A percentile compares a stretch with the other conserved stretches of the same genome.
These are phyloP conservation scores for Cercospora berteroae DNA, from an alignment of 2,329 filamentous ascomycete species.

Conservation along the genomic window DNA sequence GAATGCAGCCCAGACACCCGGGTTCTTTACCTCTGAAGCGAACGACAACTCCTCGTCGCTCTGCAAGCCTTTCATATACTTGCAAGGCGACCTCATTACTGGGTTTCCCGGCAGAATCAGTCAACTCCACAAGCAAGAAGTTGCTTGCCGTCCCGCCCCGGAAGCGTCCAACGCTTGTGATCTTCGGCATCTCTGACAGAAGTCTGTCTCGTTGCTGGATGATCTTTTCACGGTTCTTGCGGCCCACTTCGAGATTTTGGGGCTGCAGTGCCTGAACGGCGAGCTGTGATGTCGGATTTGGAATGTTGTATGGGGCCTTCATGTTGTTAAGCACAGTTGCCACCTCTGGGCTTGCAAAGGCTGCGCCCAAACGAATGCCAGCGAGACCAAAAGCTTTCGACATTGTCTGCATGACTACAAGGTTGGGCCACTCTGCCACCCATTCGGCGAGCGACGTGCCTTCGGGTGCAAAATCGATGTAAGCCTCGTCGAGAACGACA, in stretches of 20 bases:
- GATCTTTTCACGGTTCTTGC: slow-evolving; percentile 65
- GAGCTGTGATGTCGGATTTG: slow-evolving; percentile 79
- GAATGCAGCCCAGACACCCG: slow-evolving; percentile 82
- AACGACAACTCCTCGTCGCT: slow-evolving; percentile 85
- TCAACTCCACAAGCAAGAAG: slow-evolving; percentile 86
- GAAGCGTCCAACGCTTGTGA: slow-evolving; percentile 77
- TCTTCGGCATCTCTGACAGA: slow-evolving; percentile 66
- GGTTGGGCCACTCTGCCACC: slow-evolving; percentile 88
- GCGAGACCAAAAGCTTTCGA: slow-evolving; percentile 96
- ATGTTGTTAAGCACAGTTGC: slow-evolving; percentile 81
- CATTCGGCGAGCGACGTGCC: slow-evolving; percentile 82
- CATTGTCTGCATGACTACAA: slow-evolving; percentile 98
- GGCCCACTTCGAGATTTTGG: slow-evolving; percentile 71
- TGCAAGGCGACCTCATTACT: slow-evolving; percentile 75
- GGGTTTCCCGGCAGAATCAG: slow-evolving; percentile 68
- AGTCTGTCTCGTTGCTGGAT: slow-evolving; percentile 74
- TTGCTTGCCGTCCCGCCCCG: slow-evolving; percentile 79
- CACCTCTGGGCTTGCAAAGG: slow-evolving; percentile 73
- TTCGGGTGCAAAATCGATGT: slow-evolving; percentile 86
- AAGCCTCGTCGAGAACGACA: slow-evolving; percentile 91
- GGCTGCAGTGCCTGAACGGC: slow-evolving; percentile 69
- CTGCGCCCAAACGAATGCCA: slow-evolving; percentile 84
- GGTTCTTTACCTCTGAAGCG: slow-evolving; percentile 90
- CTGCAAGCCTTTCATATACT: slow-evolving; percentile 81
- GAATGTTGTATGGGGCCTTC: slow-evolving; percentile 95